phyloP scores from a whole-genome alignment of 2,329 filamentous ascomycete genomes.

The Alternaria consortialis region DNA sequence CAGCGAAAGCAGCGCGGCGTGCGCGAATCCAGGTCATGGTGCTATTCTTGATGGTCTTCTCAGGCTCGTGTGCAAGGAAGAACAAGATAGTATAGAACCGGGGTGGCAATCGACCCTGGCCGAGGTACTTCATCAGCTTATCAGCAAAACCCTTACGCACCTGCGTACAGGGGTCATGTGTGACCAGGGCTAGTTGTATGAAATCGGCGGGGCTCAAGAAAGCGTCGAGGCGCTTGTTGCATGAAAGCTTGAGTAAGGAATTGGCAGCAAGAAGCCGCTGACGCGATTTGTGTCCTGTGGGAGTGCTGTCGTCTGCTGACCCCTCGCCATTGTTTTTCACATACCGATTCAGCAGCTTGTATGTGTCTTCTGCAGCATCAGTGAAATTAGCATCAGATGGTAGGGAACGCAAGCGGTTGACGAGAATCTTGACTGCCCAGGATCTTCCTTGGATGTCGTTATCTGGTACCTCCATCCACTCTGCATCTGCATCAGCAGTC shows the following conservation, averaged over 20 bases:
- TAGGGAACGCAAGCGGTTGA: conserved; percentile 80
- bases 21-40: conserved; percentile 91
- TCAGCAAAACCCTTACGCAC: conserved; percentile 83
- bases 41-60: conserved; percentile 73
- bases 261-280: conserved; percentile 84
- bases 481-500: conserved; percentile 61
- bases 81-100: conserved; percentile 93
- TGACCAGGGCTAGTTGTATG: conserved; percentile 79
- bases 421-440: conserved; percentile 83
- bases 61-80: conserved; percentile 89
- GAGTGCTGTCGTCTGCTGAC: conserved; percentile 75
- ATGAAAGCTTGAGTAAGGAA: conserved; percentile 82
- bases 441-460: conserved; percentile 85
- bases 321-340: conserved; percentile 81
- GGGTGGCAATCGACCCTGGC: conserved; percentile 71
- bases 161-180: conserved; percentile 77
- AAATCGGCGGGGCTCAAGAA: conserved; percentile 78
- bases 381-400: conserved; percentile 54
- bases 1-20: conserved; percentile 71
- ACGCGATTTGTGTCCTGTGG: conserved; percentile 79
- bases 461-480: conserved; percentile 69
- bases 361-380: conserved; percentile 70
- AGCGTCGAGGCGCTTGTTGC: conserved; percentile 77
- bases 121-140: conserved; percentile 90
- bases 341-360: conserved; percentile 80